These are phyloP conservation scores for Rugiboletus extremiorientalis DNA, from an alignment of 1,284 basidiomycete species.

Conservation along the genomic window DNA sequence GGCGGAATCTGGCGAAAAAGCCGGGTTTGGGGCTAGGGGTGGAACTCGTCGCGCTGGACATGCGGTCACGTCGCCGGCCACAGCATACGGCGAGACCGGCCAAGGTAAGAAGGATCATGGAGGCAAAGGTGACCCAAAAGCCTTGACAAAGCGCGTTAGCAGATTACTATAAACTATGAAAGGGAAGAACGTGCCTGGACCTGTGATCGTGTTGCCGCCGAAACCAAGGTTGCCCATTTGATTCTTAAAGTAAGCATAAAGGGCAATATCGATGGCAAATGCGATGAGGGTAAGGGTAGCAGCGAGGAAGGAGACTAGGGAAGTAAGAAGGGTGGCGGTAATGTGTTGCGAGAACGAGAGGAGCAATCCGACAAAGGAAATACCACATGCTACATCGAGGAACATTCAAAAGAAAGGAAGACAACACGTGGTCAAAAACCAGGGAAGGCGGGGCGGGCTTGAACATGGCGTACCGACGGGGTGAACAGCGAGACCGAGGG, in stretches of 20 bases:
- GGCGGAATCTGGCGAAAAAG: conserved; percentile 26
- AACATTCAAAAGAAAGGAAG: background rate
- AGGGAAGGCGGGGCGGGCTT: background rate
- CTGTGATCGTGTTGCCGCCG: conserved; percentile 47
- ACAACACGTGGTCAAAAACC: conserved; percentile 8
- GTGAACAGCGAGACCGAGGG: conserved; percentile 69
- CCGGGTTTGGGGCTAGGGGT: conserved; percentile 26
- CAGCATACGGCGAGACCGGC: conserved; percentile 70
- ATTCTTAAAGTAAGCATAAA: conserved; percentile 60
- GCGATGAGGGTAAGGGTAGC: conserved; percentile 64
- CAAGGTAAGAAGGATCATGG: conserved; percentile 60
- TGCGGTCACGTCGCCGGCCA: conserved; percentile 55
- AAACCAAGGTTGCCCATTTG: conserved; percentile 52
- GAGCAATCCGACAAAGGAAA: conserved; percentile 61
- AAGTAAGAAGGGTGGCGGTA: conserved; percentile 57
- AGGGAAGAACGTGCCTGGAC: conserved; percentile 47
- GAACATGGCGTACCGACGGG: conserved; percentile 57
- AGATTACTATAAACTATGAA: background rate
- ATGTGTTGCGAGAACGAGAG: conserved; percentile 63
- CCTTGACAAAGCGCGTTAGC: conserved; percentile 37
- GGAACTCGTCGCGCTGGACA: conserved; percentile 37
- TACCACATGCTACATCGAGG: conserved; percentile 50
- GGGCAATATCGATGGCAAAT: conserved; percentile 73
- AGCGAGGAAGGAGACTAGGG: conserved; percentile 64
- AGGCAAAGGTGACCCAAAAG: conserved; percentile 75